Evolutionary conservation across 129 eudicot genomes (phyloP), one percentile per base, ranked within the genome.

Genomic region (Calendula officinalis): DNA sequence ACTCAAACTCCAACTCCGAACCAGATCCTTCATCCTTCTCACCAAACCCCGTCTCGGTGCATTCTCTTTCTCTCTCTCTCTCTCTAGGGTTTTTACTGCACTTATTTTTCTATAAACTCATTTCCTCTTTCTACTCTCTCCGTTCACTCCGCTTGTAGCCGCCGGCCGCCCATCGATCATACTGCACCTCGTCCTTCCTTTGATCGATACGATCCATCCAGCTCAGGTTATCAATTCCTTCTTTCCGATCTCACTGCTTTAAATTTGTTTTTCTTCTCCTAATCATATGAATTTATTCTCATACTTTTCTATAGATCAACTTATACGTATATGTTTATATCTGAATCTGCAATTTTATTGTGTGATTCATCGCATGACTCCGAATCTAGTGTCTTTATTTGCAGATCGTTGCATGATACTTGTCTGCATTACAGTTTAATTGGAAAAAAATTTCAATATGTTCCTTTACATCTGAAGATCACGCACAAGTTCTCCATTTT

Each of bases 11-110:
- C 62, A n/a, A 54, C 43, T 32, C 60, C 36, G 27, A 47, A 64
- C 57, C 57, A 47, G 58, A 64, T 48, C 52, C 44, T 22, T 43
- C 64, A 13, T 9, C 68, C 68, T 67, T 56, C 64, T 67, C 63
- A 67, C 63, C 72, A 54, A 54, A 40, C 44, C 52, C 71, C 52
- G 15, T 22, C 42, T 32, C 42, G 5, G 17, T 7, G 4, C 53
- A 27, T 34, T 46, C 51, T 55, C 37, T 68, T 42, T 41, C 53
- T 38, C 32, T 56, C 62, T 36, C 4, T 16, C 15, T 36, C 11
- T 6, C 6, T 60, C 13, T 37, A 35, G 50, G 65, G 16, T 60
- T 40, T 39, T 39, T 11, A 6, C 13, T 51, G 16, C 22, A 5
- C 35, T 34, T 57, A 11, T 57, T 46, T 46, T 43, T 45, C 3